These are phyloP conservation scores for Coemansia aciculifera DNA, from an alignment of 192 early-diverging fungal species.

Conservation along the genomic window DNA sequence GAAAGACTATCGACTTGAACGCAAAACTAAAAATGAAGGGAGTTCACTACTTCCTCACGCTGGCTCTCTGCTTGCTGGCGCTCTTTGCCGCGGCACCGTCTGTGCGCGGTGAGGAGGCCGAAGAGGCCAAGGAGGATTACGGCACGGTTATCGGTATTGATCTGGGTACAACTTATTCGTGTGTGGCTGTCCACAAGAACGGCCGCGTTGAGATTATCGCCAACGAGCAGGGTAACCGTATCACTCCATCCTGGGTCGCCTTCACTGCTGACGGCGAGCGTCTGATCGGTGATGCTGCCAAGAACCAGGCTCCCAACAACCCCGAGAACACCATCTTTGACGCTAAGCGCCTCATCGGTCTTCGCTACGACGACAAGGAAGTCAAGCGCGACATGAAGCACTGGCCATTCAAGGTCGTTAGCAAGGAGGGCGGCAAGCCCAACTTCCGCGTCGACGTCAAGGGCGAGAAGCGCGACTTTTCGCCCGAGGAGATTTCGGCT, in stretches of 20 bases:
- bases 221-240: conserved; percentile 95
- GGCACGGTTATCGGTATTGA: conserved; percentile 87
- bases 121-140: conserved; percentile 47
- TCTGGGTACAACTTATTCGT: conserved; percentile 93
- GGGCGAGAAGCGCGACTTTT: conserved; percentile 82
- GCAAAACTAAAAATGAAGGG: conserved; percentile 33
- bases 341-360: conserved; percentile 90
- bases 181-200: conserved; percentile 92
- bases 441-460: conserved; percentile 81
- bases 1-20: background rate
- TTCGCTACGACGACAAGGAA: conserved; percentile 84
- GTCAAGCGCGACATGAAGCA: conserved; percentile 93
- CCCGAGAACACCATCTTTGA: conserved; percentile 92
- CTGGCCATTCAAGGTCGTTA: conserved; percentile 89
- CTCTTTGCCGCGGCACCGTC: conserved; percentile 37
- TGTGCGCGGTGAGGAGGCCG: conserved; percentile 44
- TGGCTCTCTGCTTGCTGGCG: conserved; percentile 47
- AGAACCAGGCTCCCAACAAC: conserved; percentile 90
- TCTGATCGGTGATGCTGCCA: conserved; percentile 91
- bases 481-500: conserved; percentile 96
- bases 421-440: conserved; percentile 77
- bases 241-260: conserved; percentile 92
- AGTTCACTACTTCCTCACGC: conserved; percentile 50
- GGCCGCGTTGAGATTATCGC: conserved; percentile 97
- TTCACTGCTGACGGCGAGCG: conserved; percentile 86